These are phyloP conservation scores for Yamadazyma songkhlaensis DNA, from an alignment of 1,139 yeast species.

Conservation along the genomic window DNA sequence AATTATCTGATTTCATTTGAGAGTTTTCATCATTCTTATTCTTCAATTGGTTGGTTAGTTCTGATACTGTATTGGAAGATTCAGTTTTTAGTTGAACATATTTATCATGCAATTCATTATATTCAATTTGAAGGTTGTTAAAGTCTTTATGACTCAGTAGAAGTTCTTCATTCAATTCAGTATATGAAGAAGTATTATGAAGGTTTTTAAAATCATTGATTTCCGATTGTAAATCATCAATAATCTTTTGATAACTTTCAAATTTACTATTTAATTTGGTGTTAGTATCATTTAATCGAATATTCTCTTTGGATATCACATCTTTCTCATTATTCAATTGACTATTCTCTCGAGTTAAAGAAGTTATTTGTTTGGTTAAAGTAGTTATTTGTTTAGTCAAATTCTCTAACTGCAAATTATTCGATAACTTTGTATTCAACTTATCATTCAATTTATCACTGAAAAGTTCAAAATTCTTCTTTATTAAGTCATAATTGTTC, in stretches of 20 bases:
- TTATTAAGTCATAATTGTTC: slow-evolving; percentile 14
- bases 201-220: slow-evolving; percentile 24
- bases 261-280: slow-evolving; percentile 23
- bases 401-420: neutral
- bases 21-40: slow-evolving; percentile 26
- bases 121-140: slow-evolving; percentile 20
- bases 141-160: slow-evolving; percentile 24
- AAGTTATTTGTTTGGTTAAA: slow-evolving; percentile 8
- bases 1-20: slow-evolving; percentile 19
- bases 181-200: slow-evolving; percentile 1
- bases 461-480: slow-evolving; percentile 9
- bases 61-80: slow-evolving; percentile 23
- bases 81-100: slow-evolving; percentile 24
- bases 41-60: slow-evolving; percentile 28
- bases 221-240: slow-evolving; percentile 31
- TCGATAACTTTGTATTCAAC: neutral
- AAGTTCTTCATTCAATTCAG: slow-evolving; percentile 16
- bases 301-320: slow-evolving; percentile 20
- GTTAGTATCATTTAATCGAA: slow-evolving; percentile 11
- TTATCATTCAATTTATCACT: slow-evolving; percentile 7
- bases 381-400: slow-evolving; percentile 12
- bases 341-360: no score
- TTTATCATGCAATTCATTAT: slow-evolving; percentile 20
- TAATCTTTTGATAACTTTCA: slow-evolving; percentile 29
- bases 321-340: slow-evolving; percentile 11